Conservation (phyloP, 2,329 filamentous ascomycete species). For the Epichloe coenophiala region DNA sequence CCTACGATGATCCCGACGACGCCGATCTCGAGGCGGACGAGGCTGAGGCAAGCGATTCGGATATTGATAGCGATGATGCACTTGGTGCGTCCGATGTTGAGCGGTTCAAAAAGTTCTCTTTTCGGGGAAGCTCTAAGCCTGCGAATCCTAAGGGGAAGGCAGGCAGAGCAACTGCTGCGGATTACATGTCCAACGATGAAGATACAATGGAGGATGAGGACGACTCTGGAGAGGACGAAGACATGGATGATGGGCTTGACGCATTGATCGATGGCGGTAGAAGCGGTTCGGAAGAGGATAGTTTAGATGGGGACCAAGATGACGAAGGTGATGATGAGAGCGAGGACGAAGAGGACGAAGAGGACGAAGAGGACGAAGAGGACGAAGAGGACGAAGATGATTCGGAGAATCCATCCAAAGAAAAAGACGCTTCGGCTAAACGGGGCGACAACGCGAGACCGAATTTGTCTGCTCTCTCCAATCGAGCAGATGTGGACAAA, state of each 20-base stretch:
- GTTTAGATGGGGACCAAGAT: conserved; percentile 19
- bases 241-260: conserved; percentile 25
- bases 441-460: conserved; percentile 19
- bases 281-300: conserved; percentile 21
- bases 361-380: too few relatives aligned
- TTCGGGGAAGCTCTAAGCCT: conserved; percentile 44
- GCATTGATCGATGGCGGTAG: conserved; percentile 18
- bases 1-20: conserved; percentile 43
- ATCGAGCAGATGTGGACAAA: conserved; percentile 56
- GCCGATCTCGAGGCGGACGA: conserved; percentile 40
- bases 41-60: conserved; percentile 37
- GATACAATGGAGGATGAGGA: conserved; percentile 24
- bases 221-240: conserved; percentile 23
- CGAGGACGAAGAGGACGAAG: conserved; percentile 19
- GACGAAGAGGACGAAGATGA: conserved; percentile 20
- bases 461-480: conserved; percentile 17
- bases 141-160: conserved; percentile 20
- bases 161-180: conserved; percentile 36
- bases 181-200: conserved; percentile 40
- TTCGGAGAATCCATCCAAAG: conserved; percentile 19
- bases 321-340: conserved; percentile 24
- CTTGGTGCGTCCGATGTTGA: conserved; percentile 79
- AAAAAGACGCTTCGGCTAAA: conserved; percentile 11
- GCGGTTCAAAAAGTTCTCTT: conserved; percentile 63
- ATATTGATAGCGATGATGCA: conserved; percentile 54